phyloP scores from a whole-genome alignment of 1,139 yeast species.

The Pichia sp. region DNA sequence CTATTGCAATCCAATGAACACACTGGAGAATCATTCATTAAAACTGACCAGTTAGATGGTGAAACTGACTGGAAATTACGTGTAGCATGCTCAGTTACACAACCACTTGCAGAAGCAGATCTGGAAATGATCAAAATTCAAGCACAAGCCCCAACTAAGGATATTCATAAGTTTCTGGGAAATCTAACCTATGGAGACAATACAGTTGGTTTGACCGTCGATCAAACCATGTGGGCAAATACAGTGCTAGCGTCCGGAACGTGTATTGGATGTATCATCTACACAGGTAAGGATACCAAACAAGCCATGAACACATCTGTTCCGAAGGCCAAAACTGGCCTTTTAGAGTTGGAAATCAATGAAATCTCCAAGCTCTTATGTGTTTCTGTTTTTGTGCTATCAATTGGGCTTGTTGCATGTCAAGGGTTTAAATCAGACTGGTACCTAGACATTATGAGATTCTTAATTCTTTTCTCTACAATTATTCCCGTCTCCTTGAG shows the following conservation, averaged over 20 bases:
- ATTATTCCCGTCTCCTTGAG: constrained; percentile 94
- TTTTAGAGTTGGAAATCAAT: constrained; percentile 87
- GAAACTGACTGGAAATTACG: constrained; percentile 98
- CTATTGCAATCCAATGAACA: constrained; percentile 75
- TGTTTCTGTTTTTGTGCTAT: constrained; percentile 72
- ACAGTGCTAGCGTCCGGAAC: constrained; percentile 94
- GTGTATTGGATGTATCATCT: constrained; percentile 79
- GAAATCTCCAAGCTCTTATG: constrained; percentile 82
- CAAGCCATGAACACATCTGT: constrained; percentile 90
- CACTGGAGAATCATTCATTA: constrained; percentile 84
- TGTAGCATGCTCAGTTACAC: constrained; percentile 69
- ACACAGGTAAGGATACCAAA: constrained; percentile 90
- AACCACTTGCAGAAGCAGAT: constrained; percentile 41
- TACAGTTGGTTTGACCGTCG: constrained; percentile 67
- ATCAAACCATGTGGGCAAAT: constrained; percentile 96
- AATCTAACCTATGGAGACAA: constrained; percentile 46
- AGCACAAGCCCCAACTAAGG: constrained; percentile 74
- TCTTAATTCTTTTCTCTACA: constrained; percentile 84
- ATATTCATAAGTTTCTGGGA: constrained; percentile 78
- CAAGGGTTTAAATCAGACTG: constrained; percentile 72
- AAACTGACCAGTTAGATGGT: constrained; percentile 97
- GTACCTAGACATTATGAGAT: constrained; percentile 88
- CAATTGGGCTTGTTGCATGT: constrained; percentile 69
- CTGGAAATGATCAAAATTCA: constrained; percentile 45
- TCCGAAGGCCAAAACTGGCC: constrained; percentile 86